Percentiles rank a stretch among this genome's conserved stretches.
phyloP scores from a whole-genome alignment of 2,329 filamentous ascomycete genomes.

The Cercospora brassicicola region DNA sequence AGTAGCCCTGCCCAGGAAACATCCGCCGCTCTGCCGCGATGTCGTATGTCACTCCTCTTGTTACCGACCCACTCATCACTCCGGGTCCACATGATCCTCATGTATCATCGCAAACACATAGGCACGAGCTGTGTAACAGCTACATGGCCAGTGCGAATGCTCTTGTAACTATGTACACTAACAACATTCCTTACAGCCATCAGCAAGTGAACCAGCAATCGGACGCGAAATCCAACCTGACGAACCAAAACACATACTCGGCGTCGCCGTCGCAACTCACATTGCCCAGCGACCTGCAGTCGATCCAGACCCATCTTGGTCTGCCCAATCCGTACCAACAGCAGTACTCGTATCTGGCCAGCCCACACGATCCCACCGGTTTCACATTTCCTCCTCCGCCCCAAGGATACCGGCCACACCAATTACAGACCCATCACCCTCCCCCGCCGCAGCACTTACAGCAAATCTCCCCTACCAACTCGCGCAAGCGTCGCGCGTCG shows the following conservation, averaged over 20 bases:
- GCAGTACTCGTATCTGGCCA: slow-evolving; percentile 32
- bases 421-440: slow-evolving; percentile 37
- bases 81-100: slow-evolving; percentile 15
- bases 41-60: slow-evolving; percentile 32
- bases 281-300: slow-evolving; percentile 34
- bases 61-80: slow-evolving; percentile 12
- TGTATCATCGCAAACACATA: slow-evolving; percentile 12
- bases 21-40: slow-evolving; percentile 29
- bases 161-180: slow-evolving; percentile 26
- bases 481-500: slow-evolving; percentile 42
- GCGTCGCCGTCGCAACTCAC: slow-evolving; percentile 42
- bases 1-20: slow-evolving; percentile 25
- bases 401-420: slow-evolving; percentile 31
- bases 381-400: slow-evolving; percentile 36
- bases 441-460: slow-evolving; percentile 40
- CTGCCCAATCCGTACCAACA: slow-evolving; percentile 36
- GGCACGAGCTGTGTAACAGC: slow-evolving; percentile 12
- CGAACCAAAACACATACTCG: slow-evolving; percentile 38
- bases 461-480: slow-evolving; percentile 34
- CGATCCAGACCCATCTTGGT: slow-evolving; percentile 18
- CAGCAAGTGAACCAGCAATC: slow-evolving; percentile 47
- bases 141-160: slow-evolving; percentile 17
- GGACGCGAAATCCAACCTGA: slow-evolving; percentile 44
- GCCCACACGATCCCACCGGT: slow-evolving; percentile 31
- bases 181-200: slow-evolving; percentile 37